Conservation (phyloP, 139 green algal species). For the Zygnema circumcarinatum region DNA sequence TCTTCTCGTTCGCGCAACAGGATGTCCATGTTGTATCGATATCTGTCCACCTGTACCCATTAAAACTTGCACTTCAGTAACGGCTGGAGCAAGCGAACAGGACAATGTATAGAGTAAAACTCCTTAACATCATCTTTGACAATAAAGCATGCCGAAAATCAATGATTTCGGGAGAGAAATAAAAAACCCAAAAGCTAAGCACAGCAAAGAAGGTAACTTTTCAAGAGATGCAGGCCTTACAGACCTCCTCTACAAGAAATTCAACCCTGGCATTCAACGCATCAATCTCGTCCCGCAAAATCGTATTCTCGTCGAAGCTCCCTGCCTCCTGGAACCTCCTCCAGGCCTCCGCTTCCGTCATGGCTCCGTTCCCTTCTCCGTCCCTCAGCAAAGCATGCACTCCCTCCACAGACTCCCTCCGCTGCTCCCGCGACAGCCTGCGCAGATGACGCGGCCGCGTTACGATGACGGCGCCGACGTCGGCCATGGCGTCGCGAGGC, state of each 20-base stretch:
- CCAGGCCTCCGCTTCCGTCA: not conserved
- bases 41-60: constrained; percentile 14
- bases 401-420: not conserved
- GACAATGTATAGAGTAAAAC: not conserved
- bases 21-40: constrained; percentile 46
- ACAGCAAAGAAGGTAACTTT: not conserved
- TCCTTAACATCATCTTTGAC: not conserved
- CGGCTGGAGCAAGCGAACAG: not conserved
- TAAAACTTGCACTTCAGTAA: no score
- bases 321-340: not conserved
- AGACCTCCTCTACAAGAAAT: not conserved
- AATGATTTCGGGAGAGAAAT: not conserved
- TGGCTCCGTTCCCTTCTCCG: not conserved
- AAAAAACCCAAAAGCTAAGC: not conserved
- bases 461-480: no score
- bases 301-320: not conserved
- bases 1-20: constrained; percentile 36
- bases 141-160: not conserved
- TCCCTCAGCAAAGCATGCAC: not conserved
- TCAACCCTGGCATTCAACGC: not conserved
- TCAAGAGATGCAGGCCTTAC: no score
- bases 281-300: not conserved
- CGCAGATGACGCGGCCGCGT: no score
- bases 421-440: no score
- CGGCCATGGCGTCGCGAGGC: no score